Percentiles rank a stretch among this genome's conserved stretches.
These are phyloP conservation scores for Penicillium sp. DNA, from an alignment of 2,329 filamentous ascomycete species.

Conservation along the genomic window DNA sequence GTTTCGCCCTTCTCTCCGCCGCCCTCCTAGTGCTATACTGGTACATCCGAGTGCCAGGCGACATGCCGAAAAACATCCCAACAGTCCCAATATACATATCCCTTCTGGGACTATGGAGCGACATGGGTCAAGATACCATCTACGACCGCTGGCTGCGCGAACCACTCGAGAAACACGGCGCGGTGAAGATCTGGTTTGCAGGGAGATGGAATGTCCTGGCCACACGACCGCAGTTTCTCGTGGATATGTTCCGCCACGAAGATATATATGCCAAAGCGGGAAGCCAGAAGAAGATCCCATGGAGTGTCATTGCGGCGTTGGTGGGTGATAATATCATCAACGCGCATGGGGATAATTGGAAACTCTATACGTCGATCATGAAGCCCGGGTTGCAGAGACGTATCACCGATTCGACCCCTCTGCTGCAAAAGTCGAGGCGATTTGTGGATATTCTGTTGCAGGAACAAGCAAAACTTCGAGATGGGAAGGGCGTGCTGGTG, in stretches of 20 bases:
- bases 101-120: conserved; percentile 25
- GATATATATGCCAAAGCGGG: conserved; percentile 39
- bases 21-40: conserved; percentile 16
- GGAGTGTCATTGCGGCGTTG: conserved; percentile 38
- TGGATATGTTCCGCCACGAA: conserved; percentile 39
- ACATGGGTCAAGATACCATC: conserved; percentile 26
- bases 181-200: conserved; percentile 51
- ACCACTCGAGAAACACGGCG: conserved; percentile 35
- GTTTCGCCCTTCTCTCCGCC: conserved; percentile 6
- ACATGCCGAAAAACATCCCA: conserved; percentile 22
- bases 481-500: conserved; percentile 14
- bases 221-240: conserved; percentile 45
- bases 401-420: conserved; percentile 22
- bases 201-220: conserved; percentile 52
- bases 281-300: conserved; percentile 44
- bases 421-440: conserved; percentile 24
- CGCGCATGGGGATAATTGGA: conserved; percentile 39
- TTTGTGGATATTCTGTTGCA: conserved; percentile 26
- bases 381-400: conserved; percentile 38
- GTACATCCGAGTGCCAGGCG: conserved; percentile 23
- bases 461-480: conserved; percentile 12
- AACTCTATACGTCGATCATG: conserved; percentile 35
- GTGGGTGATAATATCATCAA: conserved; percentile 46
- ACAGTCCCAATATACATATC: conserved; percentile 28
- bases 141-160: conserved; percentile 26